Conservation (phyloP, 2,329 filamentous ascomycete genomes). For the Aureobasidium melanogenum region DNA sequence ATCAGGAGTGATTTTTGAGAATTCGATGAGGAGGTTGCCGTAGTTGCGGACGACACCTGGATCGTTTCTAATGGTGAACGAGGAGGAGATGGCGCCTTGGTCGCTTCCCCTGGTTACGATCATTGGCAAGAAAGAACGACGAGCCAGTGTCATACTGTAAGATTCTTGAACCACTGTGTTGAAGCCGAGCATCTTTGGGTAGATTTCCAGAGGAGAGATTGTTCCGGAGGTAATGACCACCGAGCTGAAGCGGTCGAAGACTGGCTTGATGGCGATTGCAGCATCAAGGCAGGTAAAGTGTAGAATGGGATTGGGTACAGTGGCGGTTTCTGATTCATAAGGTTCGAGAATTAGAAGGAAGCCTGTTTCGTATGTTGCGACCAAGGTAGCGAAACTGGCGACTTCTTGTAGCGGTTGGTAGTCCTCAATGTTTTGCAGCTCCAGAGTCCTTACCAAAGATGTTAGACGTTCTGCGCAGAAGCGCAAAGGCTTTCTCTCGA, state of each 20-base stretch:
- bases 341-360: slow-evolving; percentile 96
- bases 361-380: slow-evolving; percentile 93
- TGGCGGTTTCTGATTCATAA: slow-evolving; percentile 89
- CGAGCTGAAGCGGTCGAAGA: slow-evolving; percentile 94
- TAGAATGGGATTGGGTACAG: slow-evolving; percentile 91
- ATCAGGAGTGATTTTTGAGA: slow-evolving; percentile 90
- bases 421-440: slow-evolving; percentile 96
- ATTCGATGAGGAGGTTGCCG: slow-evolving; percentile 85
- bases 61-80: slow-evolving; percentile 92
- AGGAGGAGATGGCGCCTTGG: slow-evolving; percentile 84
- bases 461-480: slow-evolving; percentile 95
- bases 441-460: slow-evolving; percentile 86
- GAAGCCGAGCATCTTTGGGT: slow-evolving; percentile 97
- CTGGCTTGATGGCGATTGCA: slow-evolving; percentile 93
- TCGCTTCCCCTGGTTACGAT: slow-evolving; percentile 93
- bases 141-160: slow-evolving; percentile 90
- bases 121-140: slow-evolving; percentile 94
- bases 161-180: slow-evolving; percentile 89
- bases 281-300: slow-evolving; percentile 96
- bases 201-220: slow-evolving; percentile 95
- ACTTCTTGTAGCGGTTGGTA: slow-evolving; percentile 96
- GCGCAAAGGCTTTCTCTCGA: slow-evolving; percentile 86
- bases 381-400: slow-evolving; percentile 90
- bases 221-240: slow-evolving; percentile 98
- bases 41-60: slow-evolving; percentile 96